Percentiles rank a stretch among this genome's conserved stretches.
Conservation (phyloP, 768 basidiomycete species). For the Boletus sensibilis region DNA sequence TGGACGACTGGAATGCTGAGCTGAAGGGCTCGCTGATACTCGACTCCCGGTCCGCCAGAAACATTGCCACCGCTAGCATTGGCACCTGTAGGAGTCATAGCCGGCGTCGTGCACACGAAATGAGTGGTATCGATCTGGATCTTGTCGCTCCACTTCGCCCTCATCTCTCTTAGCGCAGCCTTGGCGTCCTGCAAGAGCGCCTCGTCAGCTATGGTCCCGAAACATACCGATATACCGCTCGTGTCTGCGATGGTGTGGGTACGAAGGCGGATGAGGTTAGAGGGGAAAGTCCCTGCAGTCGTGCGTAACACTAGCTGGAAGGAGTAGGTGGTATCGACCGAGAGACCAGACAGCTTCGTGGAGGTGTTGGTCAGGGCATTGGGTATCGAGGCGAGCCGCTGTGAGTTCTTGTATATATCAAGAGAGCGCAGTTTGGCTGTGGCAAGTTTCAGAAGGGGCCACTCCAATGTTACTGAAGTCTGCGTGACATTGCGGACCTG, state of each 20-base stretch:
- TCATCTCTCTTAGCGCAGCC: constrained; percentile 78
- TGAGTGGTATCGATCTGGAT: constrained; percentile 99
- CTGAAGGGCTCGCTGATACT: constrained; percentile 94
- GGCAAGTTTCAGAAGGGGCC: constrained; percentile 84
- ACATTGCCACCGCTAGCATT: constrained; percentile 51
- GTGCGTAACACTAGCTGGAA: constrained; percentile 96
- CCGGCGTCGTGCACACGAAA: constrained; percentile 93
- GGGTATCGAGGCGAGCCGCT: constrained; percentile 84
- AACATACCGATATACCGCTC: constrained; percentile 92
- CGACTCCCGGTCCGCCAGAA: constrained; percentile 68
- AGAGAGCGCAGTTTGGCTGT: constrained; percentile 83
- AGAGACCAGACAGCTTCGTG: constrained; percentile 81
- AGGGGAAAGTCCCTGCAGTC: constrained; percentile 86
- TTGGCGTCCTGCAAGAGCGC: constrained; percentile 79
- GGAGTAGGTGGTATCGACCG: constrained; percentile 80
- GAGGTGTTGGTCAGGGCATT: constrained; percentile 81
- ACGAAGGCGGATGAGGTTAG: constrained; percentile 75
- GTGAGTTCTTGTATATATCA: constrained; percentile 90
- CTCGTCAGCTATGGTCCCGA: constrained; percentile 82
- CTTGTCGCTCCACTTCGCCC: constrained; percentile 85
- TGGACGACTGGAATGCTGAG: constrained; percentile 93
- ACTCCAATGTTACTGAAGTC: constrained; percentile 95
- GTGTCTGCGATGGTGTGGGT: constrained; percentile 97
- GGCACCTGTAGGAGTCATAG: constrained; percentile 59
- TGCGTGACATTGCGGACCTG: constrained; percentile 93